phyloP scores from a whole-genome alignment of 129 eudicot genomes.

The Lonicera japonica region DNA sequence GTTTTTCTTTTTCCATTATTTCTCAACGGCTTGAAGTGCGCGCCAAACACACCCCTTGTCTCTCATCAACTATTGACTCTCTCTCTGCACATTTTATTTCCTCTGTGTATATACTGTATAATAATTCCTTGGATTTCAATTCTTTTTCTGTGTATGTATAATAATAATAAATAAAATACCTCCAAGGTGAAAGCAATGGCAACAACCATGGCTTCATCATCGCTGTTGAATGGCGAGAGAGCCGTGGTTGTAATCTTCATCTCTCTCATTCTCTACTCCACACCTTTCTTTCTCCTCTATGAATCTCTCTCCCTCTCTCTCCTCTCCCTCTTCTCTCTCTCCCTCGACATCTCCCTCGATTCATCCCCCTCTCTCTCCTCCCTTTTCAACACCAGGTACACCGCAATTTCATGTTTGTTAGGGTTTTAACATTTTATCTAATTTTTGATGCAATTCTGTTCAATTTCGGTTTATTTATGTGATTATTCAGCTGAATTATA shows the following conservation, averaged over 20 bases:
- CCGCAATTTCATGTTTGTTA: not conserved
- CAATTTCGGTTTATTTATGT: slow-evolving; percentile 15
- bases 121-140: not conserved
- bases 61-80: not conserved
- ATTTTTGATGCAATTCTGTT: slow-evolving; percentile 8
- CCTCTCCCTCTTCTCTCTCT: slow-evolving; percentile 46
- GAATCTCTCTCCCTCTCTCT: slow-evolving; percentile 46
- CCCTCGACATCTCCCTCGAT: slow-evolving; percentile 66
- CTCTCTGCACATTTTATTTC: not conserved
- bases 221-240: slow-evolving; percentile 87
- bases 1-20: too few species aligned
- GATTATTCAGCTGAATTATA: too few species aligned
- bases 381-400: slow-evolving; percentile 54
- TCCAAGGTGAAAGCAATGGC: not conserved
- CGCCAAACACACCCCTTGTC: slow-evolving; percentile 5
- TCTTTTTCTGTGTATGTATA: not conserved
- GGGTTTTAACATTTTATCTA: not conserved
- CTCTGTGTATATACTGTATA: not conserved
- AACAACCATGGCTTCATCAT: slow-evolving; percentile 44
- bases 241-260: slow-evolving; percentile 71
- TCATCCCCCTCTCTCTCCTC: slow-evolving; percentile 23
- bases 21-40: not conserved
- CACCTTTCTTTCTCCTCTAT: slow-evolving; percentile 33
- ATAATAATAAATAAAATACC: too few species aligned
- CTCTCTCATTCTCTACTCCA: slow-evolving; percentile 35